Evolutionary conservation across 2,329 filamentous ascomycete genomes (phyloP).

Genomic region (Alternaria ventricosa): DNA sequence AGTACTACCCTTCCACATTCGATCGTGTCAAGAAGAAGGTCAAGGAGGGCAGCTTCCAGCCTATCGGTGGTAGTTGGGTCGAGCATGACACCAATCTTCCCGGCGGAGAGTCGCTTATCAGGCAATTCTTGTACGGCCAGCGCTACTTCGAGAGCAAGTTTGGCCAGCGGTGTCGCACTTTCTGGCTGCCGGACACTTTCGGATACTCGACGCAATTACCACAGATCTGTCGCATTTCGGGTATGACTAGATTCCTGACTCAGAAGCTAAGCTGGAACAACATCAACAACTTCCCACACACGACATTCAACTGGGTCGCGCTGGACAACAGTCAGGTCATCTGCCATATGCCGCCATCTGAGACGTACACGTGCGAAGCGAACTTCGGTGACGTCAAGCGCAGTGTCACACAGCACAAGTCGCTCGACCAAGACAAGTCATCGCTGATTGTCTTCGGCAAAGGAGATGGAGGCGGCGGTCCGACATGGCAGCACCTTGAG

Average conservation of each 20-base stretch:
- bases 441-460: slow-evolving; percentile 95
- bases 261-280: slow-evolving; percentile 99
- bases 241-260: slow-evolving; percentile 95
- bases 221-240: slow-evolving; percentile 90
- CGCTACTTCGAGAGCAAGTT: slow-evolving; percentile 94
- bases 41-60: slow-evolving; percentile 88
- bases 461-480: slow-evolving; percentile 93
- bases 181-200: slow-evolving; percentile 98
- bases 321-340: slow-evolving; percentile 95
- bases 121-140: slow-evolving; percentile 95
- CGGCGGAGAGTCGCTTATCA: slow-evolving; percentile 89
- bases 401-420: slow-evolving; percentile 92
- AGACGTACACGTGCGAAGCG: slow-evolving; percentile 94
- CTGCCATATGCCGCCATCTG: slow-evolving; percentile 94
- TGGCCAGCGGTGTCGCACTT: slow-evolving; percentile 84
- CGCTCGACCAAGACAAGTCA: slow-evolving; percentile 88
- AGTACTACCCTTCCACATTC: slow-evolving; percentile 85
- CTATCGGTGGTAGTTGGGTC: slow-evolving; percentile 97
- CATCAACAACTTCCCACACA: slow-evolving; percentile 98
- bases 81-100: slow-evolving; percentile 99
- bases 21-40: slow-evolving; percentile 91
- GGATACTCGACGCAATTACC: slow-evolving; percentile 95
- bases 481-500: slow-evolving; percentile 91
- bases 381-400: slow-evolving; percentile 93
- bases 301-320: slow-evolving; percentile 98